Conservation (phyloP, 352 stramenopile species). For the Phytophthora brassicae region DNA sequence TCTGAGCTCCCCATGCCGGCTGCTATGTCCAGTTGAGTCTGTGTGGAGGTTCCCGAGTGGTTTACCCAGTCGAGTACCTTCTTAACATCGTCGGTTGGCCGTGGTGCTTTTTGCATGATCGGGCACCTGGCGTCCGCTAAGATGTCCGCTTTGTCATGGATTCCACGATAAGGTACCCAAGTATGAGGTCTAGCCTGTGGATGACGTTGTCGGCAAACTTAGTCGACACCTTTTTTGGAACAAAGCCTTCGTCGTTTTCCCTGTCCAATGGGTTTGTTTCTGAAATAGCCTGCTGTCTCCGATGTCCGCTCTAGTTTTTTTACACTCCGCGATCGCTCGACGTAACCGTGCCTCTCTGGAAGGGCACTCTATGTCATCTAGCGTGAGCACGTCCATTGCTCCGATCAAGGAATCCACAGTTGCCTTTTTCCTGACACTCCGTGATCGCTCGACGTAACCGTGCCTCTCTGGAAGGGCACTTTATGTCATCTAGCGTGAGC, state of each 20-base stretch:
- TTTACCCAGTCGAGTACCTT: no score
- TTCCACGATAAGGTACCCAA: not conserved
- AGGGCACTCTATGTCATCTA: not conserved
- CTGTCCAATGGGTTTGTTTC: not conserved
- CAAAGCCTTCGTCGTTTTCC: not conserved
- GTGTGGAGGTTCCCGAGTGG: not conserved
- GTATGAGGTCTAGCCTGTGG: not conserved
- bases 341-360: not conserved
- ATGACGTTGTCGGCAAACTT: not conserved
- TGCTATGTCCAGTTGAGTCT: not conserved
- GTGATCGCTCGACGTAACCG: not conserved
- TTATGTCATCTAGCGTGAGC: not conserved
- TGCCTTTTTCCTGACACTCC: no score
- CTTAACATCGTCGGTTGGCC: not conserved
- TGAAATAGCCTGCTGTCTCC: not conserved
- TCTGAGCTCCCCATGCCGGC: not conserved
- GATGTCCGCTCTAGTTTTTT: not conserved
- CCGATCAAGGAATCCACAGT: no score
- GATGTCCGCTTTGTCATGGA: not conserved
- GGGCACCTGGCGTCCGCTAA: not conserved
- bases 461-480: not conserved
- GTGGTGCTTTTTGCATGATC: not conserved
- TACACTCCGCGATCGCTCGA: not conserved
- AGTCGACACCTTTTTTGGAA: not conserved
- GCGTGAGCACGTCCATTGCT: not conserved